Conservation (phyloP, 1,284 basidiomycete species). For the Mycena citricolor region DNA sequence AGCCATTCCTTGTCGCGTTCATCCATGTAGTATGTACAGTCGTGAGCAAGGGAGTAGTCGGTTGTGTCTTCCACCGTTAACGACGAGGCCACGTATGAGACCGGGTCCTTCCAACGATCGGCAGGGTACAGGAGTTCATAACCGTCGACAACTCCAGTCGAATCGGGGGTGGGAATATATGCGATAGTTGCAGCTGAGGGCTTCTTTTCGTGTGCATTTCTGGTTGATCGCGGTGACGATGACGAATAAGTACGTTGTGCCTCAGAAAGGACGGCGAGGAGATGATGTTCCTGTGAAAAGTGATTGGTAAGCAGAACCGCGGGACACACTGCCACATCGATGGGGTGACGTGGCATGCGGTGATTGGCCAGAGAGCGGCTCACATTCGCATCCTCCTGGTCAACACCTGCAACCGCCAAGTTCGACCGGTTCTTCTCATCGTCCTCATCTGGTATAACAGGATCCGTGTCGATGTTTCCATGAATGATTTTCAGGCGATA, state of each 20-base stretch:
- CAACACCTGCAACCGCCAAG: conserved; percentile 60
- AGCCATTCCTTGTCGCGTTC: conserved; percentile 97
- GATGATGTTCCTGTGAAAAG: conserved; percentile 78
- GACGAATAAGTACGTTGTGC: conserved; percentile 55
- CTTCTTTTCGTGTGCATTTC: conserved; percentile 43
- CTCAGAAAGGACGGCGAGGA: conserved; percentile 83
- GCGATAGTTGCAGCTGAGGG: conserved; percentile 51
- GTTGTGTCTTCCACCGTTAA: conserved; percentile 85
- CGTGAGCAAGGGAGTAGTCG: conserved; percentile 55
- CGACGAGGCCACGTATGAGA: conserved; percentile 82
- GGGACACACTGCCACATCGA: conserved; percentile 53
- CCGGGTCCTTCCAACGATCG: conserved; percentile 72
- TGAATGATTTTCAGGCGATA: conserved; percentile 81
- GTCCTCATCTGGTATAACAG: conserved; percentile 79
- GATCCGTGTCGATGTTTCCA: conserved; percentile 79
- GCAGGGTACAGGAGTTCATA: conserved; percentile 75
- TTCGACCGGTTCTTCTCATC: conserved; percentile 70
- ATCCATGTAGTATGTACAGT: conserved; percentile 91
- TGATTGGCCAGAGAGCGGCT: conserved; percentile 42
- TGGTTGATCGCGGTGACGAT: conserved; percentile 41
- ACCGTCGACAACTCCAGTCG: conserved; percentile 76
- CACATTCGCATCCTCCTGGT: conserved; percentile 87
- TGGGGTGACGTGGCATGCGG: conserved; percentile 33
- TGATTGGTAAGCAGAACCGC: conserved; percentile 63
- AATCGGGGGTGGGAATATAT: conserved; percentile 91